These are phyloP conservation scores for Mariannaea sp. DNA, from an alignment of 2,329 filamentous ascomycete genomes.

Conservation along the genomic window DNA sequence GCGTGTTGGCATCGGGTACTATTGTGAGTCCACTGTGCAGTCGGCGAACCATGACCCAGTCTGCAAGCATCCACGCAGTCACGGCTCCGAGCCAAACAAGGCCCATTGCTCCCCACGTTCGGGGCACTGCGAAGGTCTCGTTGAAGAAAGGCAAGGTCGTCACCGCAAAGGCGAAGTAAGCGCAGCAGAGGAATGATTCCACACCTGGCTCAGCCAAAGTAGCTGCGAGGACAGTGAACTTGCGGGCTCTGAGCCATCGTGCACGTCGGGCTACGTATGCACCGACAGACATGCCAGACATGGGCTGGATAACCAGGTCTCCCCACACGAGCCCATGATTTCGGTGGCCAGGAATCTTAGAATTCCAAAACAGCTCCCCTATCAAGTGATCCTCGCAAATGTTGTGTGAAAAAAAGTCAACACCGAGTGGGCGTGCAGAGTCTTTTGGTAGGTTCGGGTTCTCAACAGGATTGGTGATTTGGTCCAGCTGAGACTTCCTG, in stretches of 20 bases:
- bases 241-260: constrained; percentile 89
- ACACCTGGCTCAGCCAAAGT: constrained; percentile 93
- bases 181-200: constrained; percentile 82
- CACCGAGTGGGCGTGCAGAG: constrained; percentile 61
- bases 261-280: constrained; percentile 82
- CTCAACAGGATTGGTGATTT: constrained; percentile 60
- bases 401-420: constrained; percentile 93
- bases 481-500: constrained; percentile 84
- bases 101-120: constrained; percentile 70
- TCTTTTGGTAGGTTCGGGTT: constrained; percentile 50
- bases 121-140: constrained; percentile 55
- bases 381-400: constrained; percentile 99
- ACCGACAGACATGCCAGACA: constrained; percentile 75
- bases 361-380: constrained; percentile 86
- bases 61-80: constrained; percentile 71
- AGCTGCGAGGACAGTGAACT: constrained; percentile 88
- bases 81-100: constrained; percentile 70
- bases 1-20: constrained; percentile 73
- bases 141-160: constrained; percentile 73
- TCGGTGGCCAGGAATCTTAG: constrained; percentile 64
- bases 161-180: constrained; percentile 77
- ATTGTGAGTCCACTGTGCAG: constrained; percentile 76
- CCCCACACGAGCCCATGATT: constrained; percentile 87
- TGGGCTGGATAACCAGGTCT: constrained; percentile 88
- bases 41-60: constrained; percentile 73